These are phyloP conservation scores for Penicillium thymicola DNA, from an alignment of 2,329 filamentous ascomycete species.

Conservation along the genomic window DNA sequence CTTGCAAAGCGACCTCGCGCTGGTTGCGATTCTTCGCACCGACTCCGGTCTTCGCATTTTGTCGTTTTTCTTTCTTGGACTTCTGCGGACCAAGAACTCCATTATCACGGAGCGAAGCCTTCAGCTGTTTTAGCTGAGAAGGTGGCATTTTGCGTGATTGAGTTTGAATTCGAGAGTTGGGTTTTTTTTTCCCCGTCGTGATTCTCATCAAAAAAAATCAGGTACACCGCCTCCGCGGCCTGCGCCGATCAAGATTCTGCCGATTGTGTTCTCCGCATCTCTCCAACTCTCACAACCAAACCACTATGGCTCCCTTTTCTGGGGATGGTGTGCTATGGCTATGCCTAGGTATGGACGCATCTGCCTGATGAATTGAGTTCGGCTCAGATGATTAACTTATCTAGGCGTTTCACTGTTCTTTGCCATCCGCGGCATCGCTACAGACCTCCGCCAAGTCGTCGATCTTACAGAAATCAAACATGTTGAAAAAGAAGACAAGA, in stretches of 20 bases:
- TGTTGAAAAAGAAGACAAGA: constrained; percentile 63
- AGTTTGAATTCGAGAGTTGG: constrained; percentile 19
- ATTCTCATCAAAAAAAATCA: constrained; percentile 28
- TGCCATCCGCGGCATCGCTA: constrained; percentile 54
- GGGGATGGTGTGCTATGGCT: constrained; percentile 41
- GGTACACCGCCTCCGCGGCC: constrained; percentile 34
- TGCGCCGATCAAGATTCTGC: constrained; percentile 29
- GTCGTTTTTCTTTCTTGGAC: constrained; percentile 90
- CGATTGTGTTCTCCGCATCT: constrained; percentile 23
- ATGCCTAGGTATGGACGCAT: constrained; percentile 32
- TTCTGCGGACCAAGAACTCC: constrained; percentile 88
- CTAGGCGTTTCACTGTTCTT: constrained; percentile 47
- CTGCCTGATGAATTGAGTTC: fast-evolving
- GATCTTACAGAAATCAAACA: constrained; percentile 60
- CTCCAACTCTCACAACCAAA: constrained; percentile 11
- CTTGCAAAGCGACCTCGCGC: constrained; percentile 72
- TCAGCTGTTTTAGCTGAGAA: constrained; percentile 94
- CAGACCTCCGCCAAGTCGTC: constrained; percentile 45
- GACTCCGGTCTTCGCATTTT: constrained; percentile 64
- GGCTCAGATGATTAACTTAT: not conserved
- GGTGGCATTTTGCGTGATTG: constrained; percentile 66
- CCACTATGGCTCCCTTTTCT: constrained; percentile 33
- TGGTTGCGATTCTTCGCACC: constrained; percentile 72
- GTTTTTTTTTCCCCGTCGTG: constrained; percentile 27
- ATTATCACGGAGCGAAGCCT: constrained; percentile 82